Conservation (phyloP, 768 basidiomycete species). For the Mycena belliarum region DNA sequence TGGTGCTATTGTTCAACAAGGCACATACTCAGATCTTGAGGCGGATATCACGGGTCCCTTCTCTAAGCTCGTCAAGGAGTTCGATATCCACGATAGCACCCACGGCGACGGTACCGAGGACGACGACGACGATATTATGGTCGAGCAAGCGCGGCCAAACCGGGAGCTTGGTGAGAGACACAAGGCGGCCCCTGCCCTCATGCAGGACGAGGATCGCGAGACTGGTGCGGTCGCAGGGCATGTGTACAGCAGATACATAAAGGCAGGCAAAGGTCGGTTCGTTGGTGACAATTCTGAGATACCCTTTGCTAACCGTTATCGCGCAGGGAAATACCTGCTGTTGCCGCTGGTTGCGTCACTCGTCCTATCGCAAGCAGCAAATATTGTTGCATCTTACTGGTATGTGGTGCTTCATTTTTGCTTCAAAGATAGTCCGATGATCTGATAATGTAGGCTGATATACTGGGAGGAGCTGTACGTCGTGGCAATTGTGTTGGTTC, state of each 20-base stretch:
- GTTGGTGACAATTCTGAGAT: too few relatives aligned
- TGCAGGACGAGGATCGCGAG: slow-evolving; percentile 85
- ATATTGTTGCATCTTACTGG: too few relatives aligned
- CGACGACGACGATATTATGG: slow-evolving; percentile 42
- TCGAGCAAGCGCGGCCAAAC: too few relatives aligned
- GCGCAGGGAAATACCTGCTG: too few relatives aligned
- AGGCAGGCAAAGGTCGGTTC: too few relatives aligned
- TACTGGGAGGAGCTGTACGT: slow-evolving; percentile 92
- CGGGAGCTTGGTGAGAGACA: slow-evolving; percentile 35
- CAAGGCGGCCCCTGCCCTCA: slow-evolving; percentile 52
- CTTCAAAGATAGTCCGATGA: too few relatives aligned
- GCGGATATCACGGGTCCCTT: slow-evolving; percentile 65
- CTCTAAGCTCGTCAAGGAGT: slow-evolving; percentile 71
- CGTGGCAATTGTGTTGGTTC: too few relatives aligned
- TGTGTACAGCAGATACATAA: too few relatives aligned
- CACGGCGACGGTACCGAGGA: slow-evolving; percentile 46
- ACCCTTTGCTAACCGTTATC: too few relatives aligned
- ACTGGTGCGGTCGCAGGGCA: slow-evolving; percentile 63
- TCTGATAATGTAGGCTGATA: slow-evolving; percentile 84
- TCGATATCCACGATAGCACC: slow-evolving; percentile 68
- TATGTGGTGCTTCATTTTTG: too few relatives aligned
- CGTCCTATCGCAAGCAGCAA: too few relatives aligned
- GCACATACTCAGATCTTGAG: slow-evolving; percentile 77
- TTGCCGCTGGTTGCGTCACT: too few relatives aligned
- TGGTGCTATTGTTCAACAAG: slow-evolving; percentile 75